Conservation (phyloP, 2,329 filamentous ascomycete genomes). For the Pseudopyrenochaeta lycopersici region DNA sequence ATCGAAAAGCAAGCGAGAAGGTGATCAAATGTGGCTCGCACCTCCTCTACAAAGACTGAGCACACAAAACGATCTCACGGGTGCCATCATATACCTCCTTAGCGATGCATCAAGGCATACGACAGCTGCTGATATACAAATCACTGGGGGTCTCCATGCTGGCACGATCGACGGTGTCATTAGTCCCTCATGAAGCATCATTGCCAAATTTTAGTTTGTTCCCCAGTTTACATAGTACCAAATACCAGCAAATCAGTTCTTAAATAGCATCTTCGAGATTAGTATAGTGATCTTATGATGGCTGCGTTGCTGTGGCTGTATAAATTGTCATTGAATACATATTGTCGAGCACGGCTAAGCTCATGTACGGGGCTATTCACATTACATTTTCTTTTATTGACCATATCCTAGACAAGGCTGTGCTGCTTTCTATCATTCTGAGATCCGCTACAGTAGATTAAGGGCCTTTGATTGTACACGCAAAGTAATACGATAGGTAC, state of each 20-base stretch:
- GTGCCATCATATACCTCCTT: slow-evolving; percentile 55
- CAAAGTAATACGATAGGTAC: too few relatives aligned
- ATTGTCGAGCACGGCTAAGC: too few relatives aligned
- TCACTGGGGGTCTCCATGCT: slow-evolving; percentile 54
- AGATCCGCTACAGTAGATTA: too few relatives aligned
- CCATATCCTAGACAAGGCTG: too few relatives aligned
- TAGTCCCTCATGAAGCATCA: background rate
- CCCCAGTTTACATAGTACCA: too few relatives aligned
- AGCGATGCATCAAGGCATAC: slow-evolving; percentile 56
- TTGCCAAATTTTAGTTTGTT: background rate
- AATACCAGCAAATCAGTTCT: background rate
- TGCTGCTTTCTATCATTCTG: too few relatives aligned
- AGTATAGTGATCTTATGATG: too few relatives aligned
- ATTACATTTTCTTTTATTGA: too few relatives aligned
- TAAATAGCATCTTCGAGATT: background rate
- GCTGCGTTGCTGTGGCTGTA: too few relatives aligned
- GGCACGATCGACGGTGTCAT: slow-evolving; percentile 21
- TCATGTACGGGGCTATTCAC: too few relatives aligned
- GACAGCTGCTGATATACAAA: slow-evolving; percentile 55
- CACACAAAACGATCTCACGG: slow-evolving; percentile 54
- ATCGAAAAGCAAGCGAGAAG: slow-evolving; percentile 21
- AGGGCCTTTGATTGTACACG: too few relatives aligned
- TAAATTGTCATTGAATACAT: too few relatives aligned
- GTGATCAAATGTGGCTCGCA: slow-evolving; percentile 29
- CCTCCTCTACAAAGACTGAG: slow-evolving; percentile 52